phyloP scores from a whole-genome alignment of 2,329 filamentous ascomycete genomes.

The Metarhizium anisopliae region DNA sequence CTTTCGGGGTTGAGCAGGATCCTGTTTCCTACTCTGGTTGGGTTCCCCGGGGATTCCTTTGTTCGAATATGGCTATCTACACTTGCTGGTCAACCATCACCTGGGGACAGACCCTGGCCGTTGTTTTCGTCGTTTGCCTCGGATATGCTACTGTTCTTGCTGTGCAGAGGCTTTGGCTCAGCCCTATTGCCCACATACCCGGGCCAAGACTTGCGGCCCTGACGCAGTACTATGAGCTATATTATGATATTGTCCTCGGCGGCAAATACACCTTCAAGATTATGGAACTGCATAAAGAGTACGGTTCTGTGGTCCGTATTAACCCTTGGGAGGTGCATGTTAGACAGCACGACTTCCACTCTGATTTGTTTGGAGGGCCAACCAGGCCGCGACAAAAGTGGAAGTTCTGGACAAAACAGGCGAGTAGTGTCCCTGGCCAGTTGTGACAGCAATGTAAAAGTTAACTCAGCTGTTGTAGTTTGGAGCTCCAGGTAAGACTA shows the following conservation, averaged over 20 bases:
- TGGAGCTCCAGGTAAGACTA: constrained; percentile 23
- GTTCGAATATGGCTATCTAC: constrained; percentile 8
- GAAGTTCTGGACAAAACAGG: constrained; percentile 27
- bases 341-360: constrained; percentile 27
- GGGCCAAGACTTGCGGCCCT: constrained; percentile 30
- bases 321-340: constrained; percentile 31
- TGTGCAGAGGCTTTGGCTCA: constrained; percentile 25
- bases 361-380: constrained; percentile 27
- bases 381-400: constrained; percentile 23
- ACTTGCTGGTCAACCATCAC: constrained; percentile 13
- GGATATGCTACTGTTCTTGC: constrained; percentile 19
- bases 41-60: background rate
- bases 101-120: constrained; percentile 16
- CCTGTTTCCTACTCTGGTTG: background rate
- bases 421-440: constrained; percentile 7
- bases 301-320: constrained; percentile 32
- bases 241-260: constrained; percentile 32
- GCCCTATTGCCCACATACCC: constrained; percentile 28
- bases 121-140: constrained; percentile 17
- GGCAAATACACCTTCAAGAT: constrained; percentile 35
- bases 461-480: constrained; percentile 13
- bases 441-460: no score
- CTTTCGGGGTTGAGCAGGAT: background rate
- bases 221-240: constrained; percentile 31
- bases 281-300: constrained; percentile 29